Conservation (phyloP, 1,284 basidiomycete genomes). For the Puccinia coronata region DNA sequence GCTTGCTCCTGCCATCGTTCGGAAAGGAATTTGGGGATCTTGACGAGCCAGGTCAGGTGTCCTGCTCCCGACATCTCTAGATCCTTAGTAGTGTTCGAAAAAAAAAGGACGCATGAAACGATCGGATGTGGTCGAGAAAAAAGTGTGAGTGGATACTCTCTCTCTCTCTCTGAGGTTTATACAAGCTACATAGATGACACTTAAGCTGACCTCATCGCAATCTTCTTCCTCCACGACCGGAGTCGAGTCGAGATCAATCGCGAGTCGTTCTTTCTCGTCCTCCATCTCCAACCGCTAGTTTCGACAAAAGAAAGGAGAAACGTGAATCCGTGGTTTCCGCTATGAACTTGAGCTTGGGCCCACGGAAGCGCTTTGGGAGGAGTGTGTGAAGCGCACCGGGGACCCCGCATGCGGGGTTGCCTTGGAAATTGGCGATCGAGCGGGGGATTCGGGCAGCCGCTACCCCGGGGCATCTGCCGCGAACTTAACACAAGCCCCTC, state of each 20-base stretch:
- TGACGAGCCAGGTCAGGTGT: conserved; percentile 40
- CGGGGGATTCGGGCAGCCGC: too few relatives aligned
- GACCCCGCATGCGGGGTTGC: too few relatives aligned
- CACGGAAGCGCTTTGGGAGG: neutral
- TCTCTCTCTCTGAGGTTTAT: neutral
- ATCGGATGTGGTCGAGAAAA: neutral
- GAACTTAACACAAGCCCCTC: too few relatives aligned
- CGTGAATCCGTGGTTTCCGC: neutral
- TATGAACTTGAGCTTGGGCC: too few relatives aligned
- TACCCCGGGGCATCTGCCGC: too few relatives aligned
- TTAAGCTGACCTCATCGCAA: conserved; percentile 44
- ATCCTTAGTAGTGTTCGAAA: conserved; percentile 28
- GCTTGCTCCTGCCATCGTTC: conserved; percentile 49
- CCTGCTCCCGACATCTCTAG: conserved; percentile 14
- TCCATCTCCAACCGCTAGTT: conserved; percentile 18
- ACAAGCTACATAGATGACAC: neutral
- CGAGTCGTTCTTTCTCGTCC: conserved; percentile 36
- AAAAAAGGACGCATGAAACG: neutral
- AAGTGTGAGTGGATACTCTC: too few relatives aligned
- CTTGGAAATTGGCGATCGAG: too few relatives aligned
- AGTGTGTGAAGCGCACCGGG: too few relatives aligned
- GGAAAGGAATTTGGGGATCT: conserved; percentile 48
- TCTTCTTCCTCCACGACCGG: conserved; percentile 45
- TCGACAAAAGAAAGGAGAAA: neutral
- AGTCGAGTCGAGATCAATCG: conserved; percentile 42